Evolutionary conservation across 139 green algal genomes (phyloP).

Genomic region (Micractinium sp.): DNA sequence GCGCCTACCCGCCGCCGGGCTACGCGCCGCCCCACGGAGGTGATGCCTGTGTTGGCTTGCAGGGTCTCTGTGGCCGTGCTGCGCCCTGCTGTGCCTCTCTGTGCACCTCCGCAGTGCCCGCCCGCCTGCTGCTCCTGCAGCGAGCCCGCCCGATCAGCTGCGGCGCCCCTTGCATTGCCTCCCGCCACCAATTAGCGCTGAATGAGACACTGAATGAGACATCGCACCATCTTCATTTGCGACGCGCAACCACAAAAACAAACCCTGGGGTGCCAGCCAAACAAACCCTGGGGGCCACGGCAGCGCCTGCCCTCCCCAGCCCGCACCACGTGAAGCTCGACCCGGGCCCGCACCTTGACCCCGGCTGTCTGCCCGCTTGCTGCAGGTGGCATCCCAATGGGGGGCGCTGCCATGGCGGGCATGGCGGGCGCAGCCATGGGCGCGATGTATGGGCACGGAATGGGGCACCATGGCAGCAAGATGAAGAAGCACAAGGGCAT

Average conservation of each 20-base stretch:
- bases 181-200: too few relatives aligned
- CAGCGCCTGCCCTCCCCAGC: not conserved
- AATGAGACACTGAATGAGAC: too few relatives aligned
- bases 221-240: too few relatives aligned
- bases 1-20: not conserved
- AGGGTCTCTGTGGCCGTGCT: too few relatives aligned
- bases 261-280: too few relatives aligned
- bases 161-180: not conserved
- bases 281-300: too few relatives aligned
- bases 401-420: not conserved
- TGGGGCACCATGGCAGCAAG: not conserved
- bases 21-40: not conserved
- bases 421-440: conserved; percentile 6
- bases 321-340: not conserved
- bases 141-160: too few relatives aligned
- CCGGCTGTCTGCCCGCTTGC: not conserved
- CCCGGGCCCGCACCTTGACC: too few relatives aligned
- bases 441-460: not conserved
- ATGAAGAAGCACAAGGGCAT: conserved; percentile 18
- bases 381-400: conserved; percentile 11
- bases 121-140: too few relatives aligned
- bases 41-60: not conserved
- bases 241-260: too few relatives aligned
- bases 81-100: too few relatives aligned
- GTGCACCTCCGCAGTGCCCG: too few relatives aligned